These are phyloP conservation scores for Nannochloropsis oceanica DNA, from an alignment of 108 stramenopile genomes.

Conservation along the genomic window DNA sequence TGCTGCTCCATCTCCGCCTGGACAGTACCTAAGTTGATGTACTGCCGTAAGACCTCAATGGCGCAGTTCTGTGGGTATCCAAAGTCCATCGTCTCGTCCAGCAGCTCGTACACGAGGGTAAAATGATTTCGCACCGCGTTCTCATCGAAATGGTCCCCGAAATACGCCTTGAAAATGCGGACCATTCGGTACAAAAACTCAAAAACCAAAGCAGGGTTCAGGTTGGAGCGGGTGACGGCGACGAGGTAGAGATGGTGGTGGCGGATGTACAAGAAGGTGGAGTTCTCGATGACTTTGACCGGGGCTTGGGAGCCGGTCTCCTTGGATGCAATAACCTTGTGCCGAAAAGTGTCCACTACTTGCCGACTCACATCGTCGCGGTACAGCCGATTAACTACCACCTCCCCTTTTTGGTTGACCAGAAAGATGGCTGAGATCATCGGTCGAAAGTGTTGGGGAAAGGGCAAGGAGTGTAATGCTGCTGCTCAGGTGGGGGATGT, in stretches of 20 bases:
- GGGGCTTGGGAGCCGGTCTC: constrained; percentile 86
- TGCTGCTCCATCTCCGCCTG: constrained; percentile 52
- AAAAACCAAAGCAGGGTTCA: constrained; percentile 90
- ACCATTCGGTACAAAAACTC: constrained; percentile 90
- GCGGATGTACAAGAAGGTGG: constrained; percentile 89
- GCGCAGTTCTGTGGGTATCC: constrained; percentile 97
- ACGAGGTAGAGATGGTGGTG: constrained; percentile 94
- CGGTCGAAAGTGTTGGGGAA: no score
- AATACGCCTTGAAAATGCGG: constrained; percentile 84
- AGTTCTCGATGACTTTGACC: constrained; percentile 78
- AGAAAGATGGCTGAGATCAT: constrained; percentile 44
- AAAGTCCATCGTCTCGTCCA: constrained; percentile 58
- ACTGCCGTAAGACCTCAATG: constrained; percentile 86
- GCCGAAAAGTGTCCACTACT: constrained; percentile 36
- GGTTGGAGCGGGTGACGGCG: constrained; percentile 85
- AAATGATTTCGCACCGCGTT: constrained; percentile 81
- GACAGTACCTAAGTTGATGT: constrained; percentile 88
- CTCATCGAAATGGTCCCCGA: constrained; percentile 92
- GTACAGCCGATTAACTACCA: constrained; percentile 27
- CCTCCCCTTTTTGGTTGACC: constrained; percentile 38
- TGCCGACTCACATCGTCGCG: constrained; percentile 12
- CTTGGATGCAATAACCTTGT: constrained; percentile 72
- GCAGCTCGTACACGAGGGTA: constrained; percentile 95
- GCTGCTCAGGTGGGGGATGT: no score
- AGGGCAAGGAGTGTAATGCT: no score